These are phyloP conservation scores for Camelina sativa DNA, from an alignment of 345 rosid species.

Conservation along the genomic window DNA sequence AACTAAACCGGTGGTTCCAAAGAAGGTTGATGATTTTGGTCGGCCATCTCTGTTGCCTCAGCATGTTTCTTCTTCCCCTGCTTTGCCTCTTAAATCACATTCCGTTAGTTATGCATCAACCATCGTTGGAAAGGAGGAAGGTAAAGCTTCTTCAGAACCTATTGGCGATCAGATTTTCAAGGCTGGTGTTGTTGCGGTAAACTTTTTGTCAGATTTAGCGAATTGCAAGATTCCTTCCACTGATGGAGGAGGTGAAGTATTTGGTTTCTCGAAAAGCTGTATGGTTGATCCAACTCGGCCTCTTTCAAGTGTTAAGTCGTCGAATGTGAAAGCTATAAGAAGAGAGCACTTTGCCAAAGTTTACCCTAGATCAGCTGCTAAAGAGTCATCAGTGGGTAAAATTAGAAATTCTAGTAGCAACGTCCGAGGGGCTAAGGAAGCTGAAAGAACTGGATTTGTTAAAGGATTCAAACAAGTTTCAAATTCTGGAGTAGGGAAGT, in stretches of 20 bases:
- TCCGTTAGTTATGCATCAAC: conserved; percentile 58
- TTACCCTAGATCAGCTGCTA: conserved; percentile 56
- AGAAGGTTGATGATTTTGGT: conserved; percentile 47
- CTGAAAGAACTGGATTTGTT: conserved; percentile 47
- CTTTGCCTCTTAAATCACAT: conserved; percentile 48
- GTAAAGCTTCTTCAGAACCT: conserved; percentile 52
- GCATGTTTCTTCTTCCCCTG: conserved; percentile 48
- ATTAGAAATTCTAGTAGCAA: conserved; percentile 43
- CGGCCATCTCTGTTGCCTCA: conserved; percentile 45
- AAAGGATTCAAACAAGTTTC: conserved; percentile 57
- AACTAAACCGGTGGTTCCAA: conserved; percentile 47
- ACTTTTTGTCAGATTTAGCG: conserved; percentile 66
- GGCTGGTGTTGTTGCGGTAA: conserved; percentile 73
- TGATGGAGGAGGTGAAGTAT: conserved; percentile 57
- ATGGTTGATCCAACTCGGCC: conserved; percentile 69
- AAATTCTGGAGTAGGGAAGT: conserved; percentile 13
- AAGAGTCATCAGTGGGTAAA: conserved; percentile 41
- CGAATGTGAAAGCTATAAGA: conserved; percentile 56
- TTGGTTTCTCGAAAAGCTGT: conserved; percentile 47
- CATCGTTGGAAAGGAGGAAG: conserved; percentile 42
- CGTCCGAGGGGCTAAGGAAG: conserved; percentile 49
- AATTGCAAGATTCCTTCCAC: conserved; percentile 64
- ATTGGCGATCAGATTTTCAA: conserved; percentile 70
- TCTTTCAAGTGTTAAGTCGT: conserved; percentile 53
- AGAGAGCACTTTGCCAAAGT: conserved; percentile 63